Base-by-base conservation (phyloP, 345 rosid species). In the Geranium brycei region DNA sequence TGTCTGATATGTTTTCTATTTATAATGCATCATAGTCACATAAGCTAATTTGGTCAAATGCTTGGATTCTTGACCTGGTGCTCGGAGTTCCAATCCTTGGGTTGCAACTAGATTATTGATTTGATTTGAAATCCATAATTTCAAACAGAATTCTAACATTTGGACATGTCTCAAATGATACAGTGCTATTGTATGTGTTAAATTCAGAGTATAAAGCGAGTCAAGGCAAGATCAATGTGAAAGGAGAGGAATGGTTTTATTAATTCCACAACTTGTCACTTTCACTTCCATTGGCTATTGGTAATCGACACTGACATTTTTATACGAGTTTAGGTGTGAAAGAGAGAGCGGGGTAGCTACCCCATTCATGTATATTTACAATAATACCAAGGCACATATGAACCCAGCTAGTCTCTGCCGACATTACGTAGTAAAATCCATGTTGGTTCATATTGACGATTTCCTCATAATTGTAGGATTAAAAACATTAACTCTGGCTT, bases 291-390 rank as follows among this genome's bases (percentile, higher is more conserved):
- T 53, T 60, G 71, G 76, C 76, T 66, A 74, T 63, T 71, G 84
- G 72, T 30, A 59, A 55, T 64, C 73, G 78, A 80, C 64, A 18
- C 62, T 64, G 79, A 80, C 78, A 75, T 71, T 76, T 62, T 57
- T 62, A 51, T 15, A 60, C 57, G 23, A 18, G 74, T 63, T 71
- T 77, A 75, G 79, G 79, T 80, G 72, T 68, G 79, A 75, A 72
- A 69, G 23, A 66, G 69, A 53, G 77, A 31, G 60, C 77, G 40
- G 19, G 57, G n/a, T 23, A 8, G 51, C 51, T 41, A 41, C 51
- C 8, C 13, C 51, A 41, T 41, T 41, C 12, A 1, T 8, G 51
- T 5, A 47, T 47, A 47, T 47, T 47, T 47, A 47, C 53, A 7
- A 47, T 8, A 47, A 6, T 47, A 47, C 53, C 28, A 23, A 23